Evolutionary conservation across 345 rosid species (phyloP).

Genomic region (Fremontodendron californicum): DNA sequence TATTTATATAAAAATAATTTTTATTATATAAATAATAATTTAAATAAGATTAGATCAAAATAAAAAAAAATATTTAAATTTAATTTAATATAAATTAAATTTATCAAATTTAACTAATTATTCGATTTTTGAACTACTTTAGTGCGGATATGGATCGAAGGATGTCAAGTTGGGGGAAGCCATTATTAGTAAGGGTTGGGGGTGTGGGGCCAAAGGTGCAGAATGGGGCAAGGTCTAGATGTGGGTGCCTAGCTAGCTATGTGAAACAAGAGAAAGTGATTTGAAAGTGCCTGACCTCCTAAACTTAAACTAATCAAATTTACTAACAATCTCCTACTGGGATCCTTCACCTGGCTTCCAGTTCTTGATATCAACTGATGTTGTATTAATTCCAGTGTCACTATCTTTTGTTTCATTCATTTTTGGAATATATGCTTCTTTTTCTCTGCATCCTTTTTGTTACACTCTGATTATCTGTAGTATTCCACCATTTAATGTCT

Average conservation of each 20-base stretch:
- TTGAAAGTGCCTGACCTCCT: too few relatives aligned
- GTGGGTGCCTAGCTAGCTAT: constrained; percentile 37
- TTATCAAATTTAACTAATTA: too few relatives aligned
- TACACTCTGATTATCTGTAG: constrained; percentile 29
- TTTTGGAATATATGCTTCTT: constrained; percentile 40
- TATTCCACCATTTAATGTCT: constrained; percentile 13
- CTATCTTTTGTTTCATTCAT: constrained; percentile 49
- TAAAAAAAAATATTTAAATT: too few relatives aligned
- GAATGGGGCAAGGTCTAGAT: constrained; percentile 39
- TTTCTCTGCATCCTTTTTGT: constrained; percentile 12
- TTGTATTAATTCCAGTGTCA: constrained; percentile 37
- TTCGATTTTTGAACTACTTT: too few relatives aligned
- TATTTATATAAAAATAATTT: too few relatives aligned
- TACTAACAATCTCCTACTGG: too few relatives aligned
- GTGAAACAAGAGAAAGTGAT: constrained; percentile 32
- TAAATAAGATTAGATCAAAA: too few relatives aligned
- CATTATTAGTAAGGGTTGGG: constrained; percentile 34
- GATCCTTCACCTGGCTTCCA: too few relatives aligned
- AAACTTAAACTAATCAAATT: too few relatives aligned
- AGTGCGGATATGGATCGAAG: not conserved
- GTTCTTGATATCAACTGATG: too few relatives aligned
- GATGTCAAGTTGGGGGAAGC: constrained; percentile 26
- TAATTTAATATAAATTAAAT: too few relatives aligned
- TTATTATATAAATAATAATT: too few relatives aligned
- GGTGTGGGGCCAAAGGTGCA: constrained; percentile 29